A percentile compares a stretch with the other conserved stretches of the same genome.
Evolutionary conservation across 768 basidiomycete genomes (phyloP).

Genomic region (Termitomyces eurrhizus): DNA sequence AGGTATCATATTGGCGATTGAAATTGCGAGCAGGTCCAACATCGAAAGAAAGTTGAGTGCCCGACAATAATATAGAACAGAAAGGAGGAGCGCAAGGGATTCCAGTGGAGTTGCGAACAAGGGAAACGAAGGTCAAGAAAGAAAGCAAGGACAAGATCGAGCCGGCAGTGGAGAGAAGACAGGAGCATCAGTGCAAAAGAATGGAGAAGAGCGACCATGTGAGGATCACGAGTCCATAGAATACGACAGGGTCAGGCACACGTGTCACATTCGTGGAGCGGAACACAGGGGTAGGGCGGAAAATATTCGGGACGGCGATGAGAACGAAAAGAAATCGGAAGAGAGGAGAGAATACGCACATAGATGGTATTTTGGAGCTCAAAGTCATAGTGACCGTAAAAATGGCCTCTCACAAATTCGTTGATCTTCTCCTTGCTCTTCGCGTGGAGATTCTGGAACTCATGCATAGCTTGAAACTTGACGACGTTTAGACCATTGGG

Average conservation of each 20-base stretch:
- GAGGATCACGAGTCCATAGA: not conserved
- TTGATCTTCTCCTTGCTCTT: slow-evolving; percentile 96
- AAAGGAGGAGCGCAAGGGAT: too few relatives aligned
- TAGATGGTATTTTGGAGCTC: slow-evolving; percentile 91
- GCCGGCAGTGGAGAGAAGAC: not conserved
- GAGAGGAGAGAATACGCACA: slow-evolving; percentile 34
- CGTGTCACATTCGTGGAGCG: not conserved
- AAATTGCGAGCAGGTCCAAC: not conserved
- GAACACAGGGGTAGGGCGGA: not conserved
- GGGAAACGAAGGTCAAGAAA: not conserved
- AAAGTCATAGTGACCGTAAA: slow-evolving; percentile 97
- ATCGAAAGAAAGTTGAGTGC: not conserved
- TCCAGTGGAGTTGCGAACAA: too few relatives aligned
- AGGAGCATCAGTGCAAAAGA: not conserved
- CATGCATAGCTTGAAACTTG: slow-evolving; percentile 99
- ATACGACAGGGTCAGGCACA: not conserved
- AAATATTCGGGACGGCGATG: not conserved
- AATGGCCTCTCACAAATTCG: slow-evolving; percentile 96
- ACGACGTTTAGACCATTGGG: slow-evolving; percentile 98
- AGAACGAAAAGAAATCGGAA: slow-evolving; percentile 1
- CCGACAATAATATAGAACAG: not conserved
- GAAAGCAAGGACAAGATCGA: not conserved
- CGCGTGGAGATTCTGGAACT: slow-evolving; percentile 95
- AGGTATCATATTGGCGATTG: not conserved
- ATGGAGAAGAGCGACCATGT: not conserved